Conservation (phyloP, 1,284 basidiomycete species). For the Golubevia pallescens region DNA sequence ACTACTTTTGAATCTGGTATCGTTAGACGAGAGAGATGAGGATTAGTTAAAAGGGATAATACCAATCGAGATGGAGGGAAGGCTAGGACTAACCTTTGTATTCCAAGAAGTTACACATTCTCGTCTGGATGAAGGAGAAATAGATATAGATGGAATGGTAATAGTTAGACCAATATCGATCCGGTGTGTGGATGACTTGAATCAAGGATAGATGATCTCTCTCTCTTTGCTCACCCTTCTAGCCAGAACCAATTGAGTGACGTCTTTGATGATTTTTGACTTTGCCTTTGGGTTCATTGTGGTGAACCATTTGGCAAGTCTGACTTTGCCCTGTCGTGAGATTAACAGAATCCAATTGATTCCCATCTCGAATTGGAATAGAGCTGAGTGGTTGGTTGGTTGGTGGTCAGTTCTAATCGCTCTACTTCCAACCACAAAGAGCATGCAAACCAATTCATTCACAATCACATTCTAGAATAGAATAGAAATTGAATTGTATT, state of each 20-base stretch:
- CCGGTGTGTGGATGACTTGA: not conserved
- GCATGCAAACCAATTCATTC: no score
- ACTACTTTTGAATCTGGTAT: slow-evolving; percentile 52
- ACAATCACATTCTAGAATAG: no score
- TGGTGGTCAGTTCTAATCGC: no score
- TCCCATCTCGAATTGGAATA: slow-evolving; percentile 13
- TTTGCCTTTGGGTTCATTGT: slow-evolving; percentile 61
- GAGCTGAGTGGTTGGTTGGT: not conserved
- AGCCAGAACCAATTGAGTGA: slow-evolving; percentile 61
- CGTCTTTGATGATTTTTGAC: slow-evolving; percentile 61
- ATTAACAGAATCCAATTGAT: slow-evolving; percentile 64
- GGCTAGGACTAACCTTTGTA: slow-evolving; percentile 37
- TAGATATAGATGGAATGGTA: not conserved
- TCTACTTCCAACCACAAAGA: no score
- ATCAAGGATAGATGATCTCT: no score
- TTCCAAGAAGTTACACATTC: slow-evolving; percentile 64
- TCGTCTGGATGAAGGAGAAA: slow-evolving; percentile 19
- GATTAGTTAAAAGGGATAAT: not conserved
- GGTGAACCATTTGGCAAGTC: slow-evolving; percentile 63
- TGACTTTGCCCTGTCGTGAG: slow-evolving; percentile 62
- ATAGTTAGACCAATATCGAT: not conserved
- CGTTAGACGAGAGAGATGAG: slow-evolving; percentile 2
- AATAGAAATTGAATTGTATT: no score
- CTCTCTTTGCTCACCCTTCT: no score
- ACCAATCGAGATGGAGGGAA: not conserved